Conservation (phyloP, 768 basidiomycete species). For the Lactarius tabidus region DNA sequence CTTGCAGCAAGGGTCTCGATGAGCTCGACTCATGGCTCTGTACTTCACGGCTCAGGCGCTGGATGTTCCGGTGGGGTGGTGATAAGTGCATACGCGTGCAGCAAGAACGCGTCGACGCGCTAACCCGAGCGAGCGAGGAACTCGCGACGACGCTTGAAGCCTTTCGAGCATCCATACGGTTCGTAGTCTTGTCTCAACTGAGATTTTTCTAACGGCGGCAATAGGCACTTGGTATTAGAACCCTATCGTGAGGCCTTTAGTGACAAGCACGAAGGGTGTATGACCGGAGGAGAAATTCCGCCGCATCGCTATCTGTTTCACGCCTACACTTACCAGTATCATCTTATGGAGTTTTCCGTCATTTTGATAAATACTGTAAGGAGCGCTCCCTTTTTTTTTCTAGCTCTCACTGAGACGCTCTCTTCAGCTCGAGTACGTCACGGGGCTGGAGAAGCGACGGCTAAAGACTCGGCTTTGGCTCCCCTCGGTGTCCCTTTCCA, state of each 20-base stretch:
- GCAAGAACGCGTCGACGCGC: slow-evolving; percentile 35
- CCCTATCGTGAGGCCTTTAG: slow-evolving; percentile 56
- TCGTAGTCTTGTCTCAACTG: slow-evolving; percentile 1
- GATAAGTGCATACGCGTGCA: slow-evolving; percentile 33
- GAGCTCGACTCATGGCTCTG: slow-evolving; percentile 51
- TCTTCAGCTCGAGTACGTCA: slow-evolving; percentile 52
- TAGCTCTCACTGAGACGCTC: not conserved
- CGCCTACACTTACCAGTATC: slow-evolving; percentile 68
- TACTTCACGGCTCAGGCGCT: slow-evolving; percentile 35
- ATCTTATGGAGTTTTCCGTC: slow-evolving; percentile 39
- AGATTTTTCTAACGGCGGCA: not conserved
- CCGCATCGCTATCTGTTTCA: slow-evolving; percentile 70
- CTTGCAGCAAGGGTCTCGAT: slow-evolving; percentile 39
- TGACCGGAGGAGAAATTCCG: slow-evolving; percentile 39
- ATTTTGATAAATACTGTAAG: slow-evolving; percentile 37
- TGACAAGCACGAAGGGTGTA: slow-evolving; percentile 30
- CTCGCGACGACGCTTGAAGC: slow-evolving; percentile 38
- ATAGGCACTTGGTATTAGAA: slow-evolving; percentile 50
- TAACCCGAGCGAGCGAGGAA: slow-evolving; percentile 37
- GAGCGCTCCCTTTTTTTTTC: not conserved
- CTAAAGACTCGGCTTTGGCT: slow-evolving; percentile 50
- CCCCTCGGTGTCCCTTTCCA: slow-evolving; percentile 38
- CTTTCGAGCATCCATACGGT: slow-evolving; percentile 55
- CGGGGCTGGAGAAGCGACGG: slow-evolving; percentile 50
- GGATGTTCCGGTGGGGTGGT: slow-evolving; percentile 36